These are phyloP conservation scores for Staphylotrichum longicolle DNA, from an alignment of 495 filamentous ascomycete species.

Conservation along the genomic window DNA sequence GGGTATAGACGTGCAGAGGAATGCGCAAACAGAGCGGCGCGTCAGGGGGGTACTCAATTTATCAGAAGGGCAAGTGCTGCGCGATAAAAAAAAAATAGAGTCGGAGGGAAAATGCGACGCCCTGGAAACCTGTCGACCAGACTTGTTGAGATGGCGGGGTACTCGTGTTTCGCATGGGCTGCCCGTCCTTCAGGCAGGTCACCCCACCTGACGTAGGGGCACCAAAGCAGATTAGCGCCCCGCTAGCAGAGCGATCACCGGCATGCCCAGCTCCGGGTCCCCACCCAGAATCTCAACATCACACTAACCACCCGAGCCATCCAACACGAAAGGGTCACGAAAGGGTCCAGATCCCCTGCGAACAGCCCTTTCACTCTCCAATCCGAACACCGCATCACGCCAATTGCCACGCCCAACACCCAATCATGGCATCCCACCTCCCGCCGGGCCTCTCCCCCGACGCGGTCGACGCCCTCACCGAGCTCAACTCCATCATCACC, in stretches of 20 bases:
- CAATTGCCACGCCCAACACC: neutral
- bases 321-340: too few species aligned
- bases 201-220: constrained; percentile 28
- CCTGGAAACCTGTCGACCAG: neutral
- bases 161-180: neutral
- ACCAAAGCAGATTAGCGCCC: constrained; percentile 14
- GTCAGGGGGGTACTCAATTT: neutral
- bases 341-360: too few species aligned
- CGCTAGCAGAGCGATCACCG: constrained; percentile 15
- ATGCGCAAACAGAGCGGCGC: neutral
- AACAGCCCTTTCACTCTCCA: too few species aligned
- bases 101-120: constrained; percentile 1
- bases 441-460: constrained; percentile 53
- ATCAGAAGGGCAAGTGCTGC: constrained; percentile 12
- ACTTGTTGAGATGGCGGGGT: constrained; percentile 31
- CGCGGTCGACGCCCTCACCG: constrained; percentile 81
- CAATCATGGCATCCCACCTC: constrained; percentile 35
- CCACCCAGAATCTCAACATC: neutral
- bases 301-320: too few species aligned
- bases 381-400: too few species aligned
- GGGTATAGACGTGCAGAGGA: neutral
- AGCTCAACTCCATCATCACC: constrained; percentile 72
- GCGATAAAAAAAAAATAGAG: constrained; percentile 28
- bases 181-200: too few species aligned
- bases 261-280: neutral